phyloP scores from a whole-genome alignment of 2,329 filamentous ascomycete genomes.

The Aspergillus sp. region DNA sequence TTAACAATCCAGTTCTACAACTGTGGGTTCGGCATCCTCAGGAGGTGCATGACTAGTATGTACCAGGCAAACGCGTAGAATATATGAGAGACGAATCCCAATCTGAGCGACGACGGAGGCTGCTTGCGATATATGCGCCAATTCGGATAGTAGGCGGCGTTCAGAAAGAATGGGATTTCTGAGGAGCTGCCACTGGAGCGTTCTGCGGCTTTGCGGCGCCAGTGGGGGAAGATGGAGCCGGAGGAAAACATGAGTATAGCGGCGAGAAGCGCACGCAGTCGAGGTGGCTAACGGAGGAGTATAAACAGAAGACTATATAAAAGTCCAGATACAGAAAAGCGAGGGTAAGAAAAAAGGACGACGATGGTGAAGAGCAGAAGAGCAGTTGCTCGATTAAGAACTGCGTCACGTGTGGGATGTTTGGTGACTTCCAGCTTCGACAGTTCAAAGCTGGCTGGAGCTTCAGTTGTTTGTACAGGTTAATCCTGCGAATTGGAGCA shows the following conservation, averaged over 20 bases:
- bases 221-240: slow-evolving; percentile 24
- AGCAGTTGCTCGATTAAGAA: slow-evolving; percentile 15
- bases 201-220: slow-evolving; percentile 26
- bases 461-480: too few species aligned
- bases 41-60: slow-evolving; percentile 23
- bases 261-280: background rate
- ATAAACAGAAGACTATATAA: background rate
- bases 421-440: too few species aligned
- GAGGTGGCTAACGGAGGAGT: background rate
- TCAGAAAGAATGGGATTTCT: slow-evolving; percentile 50
- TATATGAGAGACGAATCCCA: slow-evolving; percentile 74
- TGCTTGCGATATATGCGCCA: slow-evolving; percentile 70
- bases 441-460: too few species aligned
- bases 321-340: background rate
- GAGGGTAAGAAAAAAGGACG: slow-evolving; percentile 1
- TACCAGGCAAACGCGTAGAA: slow-evolving; percentile 78
- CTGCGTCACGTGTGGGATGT: slow-evolving; percentile 22
- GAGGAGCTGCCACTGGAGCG: slow-evolving; percentile 28
- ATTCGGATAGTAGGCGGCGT: slow-evolving; percentile 85
- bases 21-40: slow-evolving; percentile 5
- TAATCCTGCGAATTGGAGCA: background rate
- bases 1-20: slow-evolving; percentile 24
- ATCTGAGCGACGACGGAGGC: slow-evolving; percentile 71
- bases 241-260: slow-evolving; percentile 22
- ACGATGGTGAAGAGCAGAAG: slow-evolving; percentile 6